These are phyloP conservation scores for Suillus cothurnatus DNA, from an alignment of 768 basidiomycete genomes.

Conservation along the genomic window DNA sequence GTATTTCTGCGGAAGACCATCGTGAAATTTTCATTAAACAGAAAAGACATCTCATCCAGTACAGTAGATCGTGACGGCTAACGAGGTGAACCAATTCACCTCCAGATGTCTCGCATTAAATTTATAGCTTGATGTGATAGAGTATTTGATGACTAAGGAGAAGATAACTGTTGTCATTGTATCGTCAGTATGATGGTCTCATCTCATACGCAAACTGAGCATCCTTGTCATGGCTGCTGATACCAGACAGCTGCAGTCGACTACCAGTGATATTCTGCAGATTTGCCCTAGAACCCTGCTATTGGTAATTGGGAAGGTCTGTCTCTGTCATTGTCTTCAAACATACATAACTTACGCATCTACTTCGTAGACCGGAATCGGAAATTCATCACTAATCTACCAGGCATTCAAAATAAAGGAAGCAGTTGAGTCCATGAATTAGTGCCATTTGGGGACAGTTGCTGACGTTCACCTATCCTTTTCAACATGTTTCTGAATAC, in stretches of 20 bases:
- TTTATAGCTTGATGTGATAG: neutral
- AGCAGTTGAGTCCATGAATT: constrained; percentile 5
- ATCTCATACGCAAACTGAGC: neutral
- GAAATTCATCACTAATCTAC: constrained; percentile 11
- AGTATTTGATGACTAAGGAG: neutral
- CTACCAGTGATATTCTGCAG: constrained; percentile 4
- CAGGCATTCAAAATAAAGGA: constrained; percentile 11
- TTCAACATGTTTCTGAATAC: constrained; percentile 5
- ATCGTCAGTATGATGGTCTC: neutral
- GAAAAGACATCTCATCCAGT: constrained; percentile 3
- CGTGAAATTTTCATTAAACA: constrained; percentile 6
- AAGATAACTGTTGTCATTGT: constrained; percentile 6
- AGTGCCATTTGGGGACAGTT: neutral
- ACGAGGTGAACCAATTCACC: constrained; percentile 5
- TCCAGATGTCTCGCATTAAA: neutral
- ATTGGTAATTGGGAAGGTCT: constrained; percentile 14
- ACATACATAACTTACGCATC: neutral
- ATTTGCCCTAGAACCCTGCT: constrained; percentile 13
- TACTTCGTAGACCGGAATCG: constrained; percentile 9
- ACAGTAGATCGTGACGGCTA: neutral
- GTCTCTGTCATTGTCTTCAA: neutral
- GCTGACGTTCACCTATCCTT: neutral
- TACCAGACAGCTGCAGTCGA: constrained; percentile 9
- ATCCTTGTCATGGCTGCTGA: neutral
- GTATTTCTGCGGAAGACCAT: neutral